Percentiles rank a stretch among this genome's conserved stretches.
phyloP scores from a whole-genome alignment of 768 basidiomycete genomes.

The Wakefieldia striispora region DNA sequence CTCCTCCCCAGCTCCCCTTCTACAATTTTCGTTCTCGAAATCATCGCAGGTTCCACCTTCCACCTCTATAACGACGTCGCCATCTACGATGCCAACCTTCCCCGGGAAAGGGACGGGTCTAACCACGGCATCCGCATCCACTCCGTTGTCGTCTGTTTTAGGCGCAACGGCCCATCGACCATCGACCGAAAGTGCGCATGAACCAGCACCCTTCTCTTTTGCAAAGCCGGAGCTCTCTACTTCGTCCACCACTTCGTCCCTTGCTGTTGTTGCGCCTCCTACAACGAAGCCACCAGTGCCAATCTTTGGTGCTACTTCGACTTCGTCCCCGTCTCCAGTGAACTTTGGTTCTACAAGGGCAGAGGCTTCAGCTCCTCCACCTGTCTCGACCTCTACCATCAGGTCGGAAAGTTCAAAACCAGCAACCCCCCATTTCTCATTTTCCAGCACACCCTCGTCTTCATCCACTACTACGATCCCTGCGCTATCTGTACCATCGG shows the following conservation, averaged over 20 bases:
- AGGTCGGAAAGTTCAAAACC: conserved; percentile 11
- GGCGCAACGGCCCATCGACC: conserved; percentile 9
- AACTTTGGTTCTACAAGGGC: conserved; percentile 12
- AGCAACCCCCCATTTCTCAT: conserved; percentile 20
- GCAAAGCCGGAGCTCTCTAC: conserved; percentile 21
- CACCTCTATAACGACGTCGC: background rate
- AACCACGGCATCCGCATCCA: conserved; percentile 1
- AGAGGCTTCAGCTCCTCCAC: background rate
- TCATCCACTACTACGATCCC: conserved; percentile 2
- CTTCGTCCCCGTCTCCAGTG: background rate
- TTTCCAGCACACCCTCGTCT: conserved; percentile 14
- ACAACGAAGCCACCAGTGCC: conserved; percentile 16
- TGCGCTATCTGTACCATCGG: conserved; percentile 8
- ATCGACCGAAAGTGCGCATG: conserved; percentile 9
- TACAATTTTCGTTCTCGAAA: conserved; percentile 18
- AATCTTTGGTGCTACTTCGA: conserved; percentile 13
- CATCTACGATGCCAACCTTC: conserved; percentile 27
- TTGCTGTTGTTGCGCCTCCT: conserved; percentile 5
- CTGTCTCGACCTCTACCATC: background rate
- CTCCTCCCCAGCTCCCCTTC: conserved; percentile 7
- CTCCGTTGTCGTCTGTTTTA: conserved; percentile 4
- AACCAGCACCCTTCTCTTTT: conserved; percentile 11
- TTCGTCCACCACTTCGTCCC: conserved; percentile 17
- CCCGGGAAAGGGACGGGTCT: conserved; percentile 29
- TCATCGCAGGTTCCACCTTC: conserved; percentile 9